phyloP scores from a whole-genome alignment of 2,329 filamentous ascomycete genomes.

The Didymella pomorum region DNA sequence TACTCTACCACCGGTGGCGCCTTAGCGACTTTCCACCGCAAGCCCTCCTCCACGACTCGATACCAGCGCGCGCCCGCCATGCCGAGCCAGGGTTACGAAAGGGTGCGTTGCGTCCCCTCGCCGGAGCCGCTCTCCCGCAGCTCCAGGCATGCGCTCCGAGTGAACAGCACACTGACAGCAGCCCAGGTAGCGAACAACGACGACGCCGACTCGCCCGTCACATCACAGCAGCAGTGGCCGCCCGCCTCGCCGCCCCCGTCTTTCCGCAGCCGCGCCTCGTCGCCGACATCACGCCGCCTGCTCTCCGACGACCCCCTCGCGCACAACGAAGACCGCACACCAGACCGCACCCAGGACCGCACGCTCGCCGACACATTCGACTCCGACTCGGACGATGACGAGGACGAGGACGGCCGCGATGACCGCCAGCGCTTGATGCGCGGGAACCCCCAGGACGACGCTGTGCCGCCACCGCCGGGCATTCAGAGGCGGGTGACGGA shows the following conservation, averaged over 20 bases:
- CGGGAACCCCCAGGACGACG: conserved; percentile 57
- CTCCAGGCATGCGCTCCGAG: neutral
- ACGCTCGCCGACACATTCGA: conserved; percentile 95
- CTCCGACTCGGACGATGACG: conserved; percentile 71
- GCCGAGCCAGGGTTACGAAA: conserved; percentile 59
- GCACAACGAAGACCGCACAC: conserved; percentile 23
- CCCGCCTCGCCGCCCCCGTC: conserved; percentile 71
- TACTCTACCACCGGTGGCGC: neutral
- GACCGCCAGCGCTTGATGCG: conserved; percentile 88
- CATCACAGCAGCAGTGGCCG: conserved; percentile 45
- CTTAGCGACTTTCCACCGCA: neutral
- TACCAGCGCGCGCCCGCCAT: conserved; percentile 35
- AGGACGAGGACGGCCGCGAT: conserved; percentile 72
- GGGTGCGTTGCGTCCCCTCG: conserved; percentile 50
- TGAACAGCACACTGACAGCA: conserved; percentile 4
- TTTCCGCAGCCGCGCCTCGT: conserved; percentile 85
- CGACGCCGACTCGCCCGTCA: conserved; percentile 51
- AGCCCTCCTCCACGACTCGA: neutral
- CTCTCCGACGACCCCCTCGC: conserved; percentile 56
- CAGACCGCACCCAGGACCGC: conserved; percentile 62
- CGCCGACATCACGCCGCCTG: conserved; percentile 63
- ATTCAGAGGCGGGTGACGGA: conserved; percentile 61
- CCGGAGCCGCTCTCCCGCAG: neutral
- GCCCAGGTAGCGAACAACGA: conserved; percentile 55
- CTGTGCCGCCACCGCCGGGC: conserved; percentile 39